Base-by-base conservation (phyloP, 2,329 filamentous ascomycete species). In the Neurospora sp. region DNA sequence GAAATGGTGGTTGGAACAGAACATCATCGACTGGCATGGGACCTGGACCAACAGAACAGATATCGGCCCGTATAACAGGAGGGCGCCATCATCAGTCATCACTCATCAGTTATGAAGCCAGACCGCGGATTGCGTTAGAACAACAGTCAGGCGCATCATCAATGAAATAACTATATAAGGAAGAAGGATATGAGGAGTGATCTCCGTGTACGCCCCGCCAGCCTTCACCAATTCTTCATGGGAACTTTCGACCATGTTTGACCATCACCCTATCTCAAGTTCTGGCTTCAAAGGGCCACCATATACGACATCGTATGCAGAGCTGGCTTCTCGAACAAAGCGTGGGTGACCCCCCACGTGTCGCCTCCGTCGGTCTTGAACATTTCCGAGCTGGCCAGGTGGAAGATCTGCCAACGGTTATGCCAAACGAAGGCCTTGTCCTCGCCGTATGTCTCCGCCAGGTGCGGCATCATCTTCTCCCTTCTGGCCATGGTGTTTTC, bases 371-470 rank as follows among this genome's bases (percentile, higher is more conserved):
- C 83, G 77, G 86, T 90, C 52, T 85, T 87, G 78, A 91, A 92
- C 72, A 92, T 77, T 79, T 91, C 89, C 66, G 88, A 88, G 78
- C 89, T 91, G 38, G 89, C 89, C 84, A 91, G 83, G 77, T 91
- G 90, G 74, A 91, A 92, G 40, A 91, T 86, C 80, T 91, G 87
- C 89, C 90, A 92, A 70, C 89, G 82, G 75, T 90, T 85, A 77
- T 86, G 91, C 90, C 89, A 92, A 69, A 84, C 88, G 66, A 79
- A 76, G 0, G 86, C 84, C 23, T 88, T 82, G 17, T 85, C 82
- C 75, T 87, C 84, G 2, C 89, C 87, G 78, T 91, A 91, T 9
- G 88, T 91, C 78, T 89, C 86, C 66, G 85, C 81, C 69, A 92
- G 76, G 75, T 88, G 84, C 66, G 87, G 87, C 88, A 88, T 90